Base-by-base conservation (phyloP, 176 grass and related monocot genomes). In the Musa schizocarpa region DNA sequence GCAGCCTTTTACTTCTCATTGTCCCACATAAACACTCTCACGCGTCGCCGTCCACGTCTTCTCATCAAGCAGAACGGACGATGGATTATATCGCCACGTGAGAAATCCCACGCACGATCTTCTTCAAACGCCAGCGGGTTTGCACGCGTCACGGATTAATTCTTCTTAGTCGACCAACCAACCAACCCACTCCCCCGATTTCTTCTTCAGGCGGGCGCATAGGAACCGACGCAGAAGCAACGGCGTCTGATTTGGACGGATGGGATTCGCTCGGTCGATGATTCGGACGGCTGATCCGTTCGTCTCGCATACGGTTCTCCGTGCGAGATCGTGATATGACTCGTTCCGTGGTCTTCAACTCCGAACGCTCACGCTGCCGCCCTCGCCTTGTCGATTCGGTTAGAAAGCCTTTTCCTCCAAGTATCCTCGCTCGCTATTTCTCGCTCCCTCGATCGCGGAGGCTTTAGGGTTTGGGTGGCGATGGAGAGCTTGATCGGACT, bases 401-500 rank as follows among this genome's bases (percentile, higher is more conserved):
- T 13, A 9, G 63, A 65, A 43, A 65, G 23, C 1, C 63, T 27
- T 65, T 20, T 24, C 63, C 63, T 65, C 63, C 21, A 65, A 12
- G 57, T n/a, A 0, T 27, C 23, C 63, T 63, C 21, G 4, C 66
- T 69, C 9, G 13, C 14, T 43, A 43, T 50, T n/a, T 70, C 22
- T 26, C 12, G 50, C 68, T n/a, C 16, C 51, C 43, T 51, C 68
- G 1, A 9, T 50, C 17, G 43, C 16, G 16, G 43, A 50, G 68
- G 43, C 9, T 51, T 51, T 51, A 50, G 29, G 68, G 68, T 48
- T 51, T 70, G 14, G 21, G 71, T 72, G 49, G 77, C 78, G 26
- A 92, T 92, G 86, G 86, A 89, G 34, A 84, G 86, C 75, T 79
- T 89, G 76, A 92, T 92, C 64, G 86, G 90, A 27, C 63, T 92